Percentiles rank a stretch among this genome's conserved stretches.
phyloP scores from a whole-genome alignment of 352 stramenopile genomes.

The Pythium aquatile region DNA sequence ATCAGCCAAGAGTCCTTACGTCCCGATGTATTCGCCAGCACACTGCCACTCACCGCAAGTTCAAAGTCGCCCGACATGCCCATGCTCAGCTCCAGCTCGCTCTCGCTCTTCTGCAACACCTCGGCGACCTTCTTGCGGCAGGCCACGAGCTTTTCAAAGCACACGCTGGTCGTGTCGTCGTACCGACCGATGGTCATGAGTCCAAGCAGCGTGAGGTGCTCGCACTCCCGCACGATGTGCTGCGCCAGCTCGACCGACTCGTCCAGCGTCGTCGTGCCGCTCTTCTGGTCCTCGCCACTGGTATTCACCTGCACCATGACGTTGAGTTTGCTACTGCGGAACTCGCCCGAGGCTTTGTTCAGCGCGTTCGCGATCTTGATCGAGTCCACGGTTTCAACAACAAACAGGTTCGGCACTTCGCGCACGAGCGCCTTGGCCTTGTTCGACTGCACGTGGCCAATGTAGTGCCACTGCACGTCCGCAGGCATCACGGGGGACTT shows the following conservation, averaged over 20 bases:
- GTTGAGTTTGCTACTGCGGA: constrained; percentile 73
- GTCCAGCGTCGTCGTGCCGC: constrained; percentile 76
- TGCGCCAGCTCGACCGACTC: constrained; percentile 77
- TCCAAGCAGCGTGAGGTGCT: constrained; percentile 91
- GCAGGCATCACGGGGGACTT: constrained; percentile 89
- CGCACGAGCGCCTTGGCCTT: constrained; percentile 94
- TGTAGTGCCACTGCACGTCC: constrained; percentile 97
- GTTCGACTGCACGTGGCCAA: constrained; percentile 98
- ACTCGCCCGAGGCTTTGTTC: constrained; percentile 81
- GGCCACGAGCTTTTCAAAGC: constrained; percentile 88
- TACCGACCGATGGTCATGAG: constrained; percentile 99
- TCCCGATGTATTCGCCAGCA: background rate
- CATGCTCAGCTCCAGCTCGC: constrained; percentile 95
- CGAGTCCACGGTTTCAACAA: constrained; percentile 96
- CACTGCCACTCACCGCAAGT: constrained; percentile 64
- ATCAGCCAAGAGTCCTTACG: background rate
- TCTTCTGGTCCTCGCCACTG: constrained; percentile 97
- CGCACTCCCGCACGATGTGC: constrained; percentile 90
- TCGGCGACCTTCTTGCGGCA: constrained; percentile 73
- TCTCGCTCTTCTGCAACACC: constrained; percentile 54
- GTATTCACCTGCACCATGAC: constrained; percentile 99
- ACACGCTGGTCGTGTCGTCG: constrained; percentile 89
- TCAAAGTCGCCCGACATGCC: constrained; percentile 99
- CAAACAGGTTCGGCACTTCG: constrained; percentile 91
- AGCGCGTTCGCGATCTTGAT: constrained; percentile 97